Evolutionary conservation across 805 yeast species (phyloP), one percentile per base, ranked within the genome.

Genomic region (Candida ortonii): DNA sequence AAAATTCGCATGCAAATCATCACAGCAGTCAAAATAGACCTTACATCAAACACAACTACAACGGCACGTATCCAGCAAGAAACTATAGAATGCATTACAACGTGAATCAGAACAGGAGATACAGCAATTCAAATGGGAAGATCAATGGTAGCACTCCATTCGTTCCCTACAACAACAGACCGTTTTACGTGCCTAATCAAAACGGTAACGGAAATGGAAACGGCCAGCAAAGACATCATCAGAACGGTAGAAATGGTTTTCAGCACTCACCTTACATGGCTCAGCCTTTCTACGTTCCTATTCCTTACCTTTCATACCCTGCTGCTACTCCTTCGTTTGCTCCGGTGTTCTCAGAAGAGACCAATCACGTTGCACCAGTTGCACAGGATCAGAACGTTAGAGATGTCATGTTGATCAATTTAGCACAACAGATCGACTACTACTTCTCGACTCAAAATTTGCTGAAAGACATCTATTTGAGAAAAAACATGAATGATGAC

Each of bases 401-500:
- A 33, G 55, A 50, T 5, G 34, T 34, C 5, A 50, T 53, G 39
- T 36, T 44, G 6, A 36, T 39, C 11, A 46, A 50, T 14, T 43
- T 57, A 23, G 52, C 73, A 6, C 59, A 57, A 59, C 97, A 89
- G 68, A 67, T 90, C 33, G 93, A 86, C 56, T 93, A 93, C 68
- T 93, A 93, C 62, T 84, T 93, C 65, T 81, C 94, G 19, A 69
- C 80, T 32, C 95, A 87, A 50, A 93, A 93, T 62, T 70, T 93
- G 62, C 68, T 82, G 49, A 84, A 87, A 63, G 98, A 93, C 64
- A 66, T 80, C 33, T 90, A 65, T 57, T 70, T 93, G 62, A 78
- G 96, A 61, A 73, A 77, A 46, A 84, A 84, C 52, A 84, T 90
- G 94, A 76, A 80, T 59, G 51, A 71, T 29, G 69, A 76, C 39